Evolutionary conservation across 345 rosid species (phyloP), one percentile per base, ranked within the genome.

Genomic region (Jatropha curcas): DNA sequence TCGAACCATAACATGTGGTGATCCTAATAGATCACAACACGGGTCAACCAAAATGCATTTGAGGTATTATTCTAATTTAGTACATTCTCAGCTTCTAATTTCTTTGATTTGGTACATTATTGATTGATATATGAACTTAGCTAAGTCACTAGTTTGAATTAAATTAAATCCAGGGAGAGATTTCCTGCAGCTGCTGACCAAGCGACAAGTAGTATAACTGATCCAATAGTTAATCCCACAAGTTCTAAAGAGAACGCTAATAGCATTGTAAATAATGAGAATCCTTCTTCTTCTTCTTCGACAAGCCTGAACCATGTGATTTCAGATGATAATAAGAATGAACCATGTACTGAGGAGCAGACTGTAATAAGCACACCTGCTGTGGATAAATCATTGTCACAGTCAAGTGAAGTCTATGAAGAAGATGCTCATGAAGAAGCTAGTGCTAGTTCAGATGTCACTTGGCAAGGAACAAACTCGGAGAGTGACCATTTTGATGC

Each of bases 21-120:
- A n/a, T n/a, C n/a, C 71, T 60, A 83, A 60, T 50, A 76, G 82
- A 12, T 37, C 80, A 5, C 78, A 84, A 3, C 82, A 75, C 39
- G 80, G 84, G 34, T 81, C 92, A 58, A 74, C 77, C 53, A 85
- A 84, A 70, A 80, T 60, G 86, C 84, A 83, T 70, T 86, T 81
- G 58, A 87, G 91, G 91, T 89, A 78, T 52, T 41, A 13, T 13
- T 1, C 11, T 48, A 17, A 39, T 39, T 12, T 12, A 39, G 11
- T 39, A 0, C 10, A 39, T 39, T 39, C 45, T 7, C 11, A 39
- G 1, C 11, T 41, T 41, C 45, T n/a, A n/a, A 41, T 41, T 41
- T 41, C 59, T 17, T 24, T 31, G 24, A 13, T 19, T 74, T 43
- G 7, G 10, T 22, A 41, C 58, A 31, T 61, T 7, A 27, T 22